These are phyloP conservation scores for Pneumocystis sp. DNA, from an alignment of 1,139 yeast genomes.

Conservation along the genomic window DNA sequence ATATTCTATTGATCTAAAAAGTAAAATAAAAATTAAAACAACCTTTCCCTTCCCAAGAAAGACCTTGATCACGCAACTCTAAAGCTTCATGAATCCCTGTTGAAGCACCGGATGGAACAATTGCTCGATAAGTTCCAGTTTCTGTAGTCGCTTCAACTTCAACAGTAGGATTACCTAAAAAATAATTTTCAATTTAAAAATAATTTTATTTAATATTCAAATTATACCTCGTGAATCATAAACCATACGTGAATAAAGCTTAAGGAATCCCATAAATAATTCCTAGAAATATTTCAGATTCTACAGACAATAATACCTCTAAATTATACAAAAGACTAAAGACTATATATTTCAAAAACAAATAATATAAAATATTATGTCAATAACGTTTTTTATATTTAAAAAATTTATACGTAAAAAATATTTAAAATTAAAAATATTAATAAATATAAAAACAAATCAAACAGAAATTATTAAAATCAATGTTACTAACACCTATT, in stretches of 20 bases:
- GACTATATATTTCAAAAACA: neutral
- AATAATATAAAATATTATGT: neutral
- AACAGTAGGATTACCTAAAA: slow-evolving; percentile 66
- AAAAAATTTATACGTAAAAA: too few species aligned
- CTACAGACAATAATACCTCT: neutral
- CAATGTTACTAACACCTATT: neutral
- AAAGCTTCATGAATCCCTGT: slow-evolving; percentile 75
- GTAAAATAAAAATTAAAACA: neutral
- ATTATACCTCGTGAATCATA: slow-evolving; percentile 60
- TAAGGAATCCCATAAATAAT: slow-evolving; percentile 31
- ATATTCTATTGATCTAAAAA: neutral
- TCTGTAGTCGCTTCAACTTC: slow-evolving; percentile 84
- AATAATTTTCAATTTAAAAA: neutral
- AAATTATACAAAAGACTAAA: neutral
- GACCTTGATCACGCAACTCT: slow-evolving; percentile 89
- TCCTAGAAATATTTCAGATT: neutral
- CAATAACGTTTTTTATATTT: too few species aligned
- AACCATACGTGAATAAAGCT: slow-evolving; percentile 78
- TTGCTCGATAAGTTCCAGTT: slow-evolving; percentile 76
- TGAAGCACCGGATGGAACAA: slow-evolving; percentile 95
- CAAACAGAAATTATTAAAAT: too few species aligned
- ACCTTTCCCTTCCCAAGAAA: slow-evolving; percentile 87
- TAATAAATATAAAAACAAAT: too few species aligned
- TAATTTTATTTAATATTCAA: neutral
- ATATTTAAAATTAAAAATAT: neutral